Percentiles rank a stretch among this genome's conserved stretches.
Evolutionary conservation across 352 stramenopile species (phyloP).

Genomic region (Pythium periplocum): DNA sequence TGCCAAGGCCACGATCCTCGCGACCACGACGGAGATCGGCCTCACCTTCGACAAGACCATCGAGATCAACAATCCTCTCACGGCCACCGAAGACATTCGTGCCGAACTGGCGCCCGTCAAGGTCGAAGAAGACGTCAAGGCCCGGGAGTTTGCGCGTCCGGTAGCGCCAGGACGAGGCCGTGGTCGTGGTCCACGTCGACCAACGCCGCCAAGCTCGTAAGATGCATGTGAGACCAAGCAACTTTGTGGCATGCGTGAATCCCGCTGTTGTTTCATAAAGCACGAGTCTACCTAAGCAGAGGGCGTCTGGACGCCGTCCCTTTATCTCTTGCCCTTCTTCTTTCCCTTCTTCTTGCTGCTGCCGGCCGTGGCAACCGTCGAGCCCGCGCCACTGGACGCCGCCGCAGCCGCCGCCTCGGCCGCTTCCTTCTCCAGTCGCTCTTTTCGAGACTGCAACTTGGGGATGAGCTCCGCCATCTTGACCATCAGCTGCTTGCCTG

Average conservation of each 20-base stretch:
- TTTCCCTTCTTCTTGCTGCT: slow-evolving; percentile 85
- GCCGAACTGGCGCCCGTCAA: slow-evolving; percentile 45
- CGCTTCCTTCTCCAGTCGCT: slow-evolving; percentile 65
- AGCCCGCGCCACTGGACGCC: slow-evolving; percentile 15
- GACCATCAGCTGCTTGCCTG: slow-evolving; percentile 64
- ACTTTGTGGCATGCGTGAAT: neutral
- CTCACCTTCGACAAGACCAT: slow-evolving; percentile 77
- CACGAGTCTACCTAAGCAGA: neutral
- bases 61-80: slow-evolving; percentile 65
- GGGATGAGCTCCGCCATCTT: slow-evolving; percentile 87
- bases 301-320: neutral
- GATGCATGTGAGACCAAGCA: neutral
- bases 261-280: too few species aligned
- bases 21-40: slow-evolving; percentile 49
- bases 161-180: slow-evolving; percentile 62
- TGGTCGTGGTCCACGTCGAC: slow-evolving; percentile 37
- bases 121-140: slow-evolving; percentile 55
- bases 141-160: slow-evolving; percentile 71
- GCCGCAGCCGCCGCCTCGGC: slow-evolving; percentile 38
- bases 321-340: slow-evolving; percentile 83
- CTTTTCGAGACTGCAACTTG: slow-evolving; percentile 77
- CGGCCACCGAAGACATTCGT: slow-evolving; percentile 58
- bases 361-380: slow-evolving; percentile 18
- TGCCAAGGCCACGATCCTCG: slow-evolving; percentile 81
- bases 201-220: slow-evolving; percentile 7